Percentiles rank a stretch among this genome's conserved stretches.
Evolutionary conservation across 495 filamentous ascomycete species (phyloP).

Genomic region (Lepidopterella palustris): DNA sequence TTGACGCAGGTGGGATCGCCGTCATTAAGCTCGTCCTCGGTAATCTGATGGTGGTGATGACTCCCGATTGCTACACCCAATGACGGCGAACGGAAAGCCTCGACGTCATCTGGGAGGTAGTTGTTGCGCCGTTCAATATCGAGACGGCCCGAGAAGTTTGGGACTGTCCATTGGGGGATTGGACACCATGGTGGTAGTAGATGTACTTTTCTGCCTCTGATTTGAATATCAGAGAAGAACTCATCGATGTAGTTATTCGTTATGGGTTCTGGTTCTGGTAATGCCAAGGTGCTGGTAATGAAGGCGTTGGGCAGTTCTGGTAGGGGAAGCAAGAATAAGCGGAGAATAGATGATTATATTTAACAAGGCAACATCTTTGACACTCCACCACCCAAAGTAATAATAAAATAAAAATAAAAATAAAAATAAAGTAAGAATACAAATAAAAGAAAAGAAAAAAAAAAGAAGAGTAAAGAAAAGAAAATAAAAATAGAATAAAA

Average conservation of each 20-base stretch:
- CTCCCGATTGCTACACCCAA: slow-evolving; percentile 6
- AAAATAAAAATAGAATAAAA: too few species aligned
- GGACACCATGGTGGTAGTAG: slow-evolving; percentile 4
- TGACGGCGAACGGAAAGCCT: slow-evolving; percentile 9
- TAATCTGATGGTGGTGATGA: slow-evolving; percentile 14
- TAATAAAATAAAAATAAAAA: too few species aligned
- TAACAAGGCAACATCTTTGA: too few species aligned
- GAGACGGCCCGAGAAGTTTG: not conserved
- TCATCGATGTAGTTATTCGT: not conserved
- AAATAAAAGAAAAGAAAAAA: too few species aligned
- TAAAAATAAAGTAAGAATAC: too few species aligned
- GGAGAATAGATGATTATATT: too few species aligned
- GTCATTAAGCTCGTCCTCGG: slow-evolving; percentile 4
- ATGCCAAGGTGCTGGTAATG: not conserved
- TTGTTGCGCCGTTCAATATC: slow-evolving; percentile 8
- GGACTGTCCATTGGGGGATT: slow-evolving; percentile 10
- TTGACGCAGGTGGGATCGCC: slow-evolving; percentile 17
- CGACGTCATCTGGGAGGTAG: slow-evolving; percentile 7
- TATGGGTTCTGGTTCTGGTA: not conserved
- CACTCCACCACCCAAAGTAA: too few species aligned
- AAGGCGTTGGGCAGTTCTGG: too few species aligned
- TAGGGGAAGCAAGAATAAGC: too few species aligned
- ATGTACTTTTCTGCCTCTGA: not conserved
- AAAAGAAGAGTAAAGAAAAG: too few species aligned
- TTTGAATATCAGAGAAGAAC: not conserved